Base-by-base conservation (phyloP, 2,329 filamentous ascomycete species). In the Cercospora sesami region DNA sequence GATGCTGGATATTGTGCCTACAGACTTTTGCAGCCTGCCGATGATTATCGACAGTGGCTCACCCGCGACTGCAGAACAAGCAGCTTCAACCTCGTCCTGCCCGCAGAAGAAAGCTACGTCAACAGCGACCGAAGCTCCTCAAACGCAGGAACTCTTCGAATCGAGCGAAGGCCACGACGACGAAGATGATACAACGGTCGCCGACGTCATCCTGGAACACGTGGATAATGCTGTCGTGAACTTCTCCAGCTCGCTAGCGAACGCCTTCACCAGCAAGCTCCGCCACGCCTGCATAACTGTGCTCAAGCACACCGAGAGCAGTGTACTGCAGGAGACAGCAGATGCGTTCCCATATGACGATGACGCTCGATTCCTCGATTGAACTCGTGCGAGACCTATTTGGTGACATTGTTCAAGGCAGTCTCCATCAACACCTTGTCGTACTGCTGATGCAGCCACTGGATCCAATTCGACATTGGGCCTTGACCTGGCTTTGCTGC, bases 381-480 rank as follows among this genome's bases (percentile, higher is more conserved):
- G 70, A 45, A 18, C 39, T 51, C 42, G 21, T 28, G n/a, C 31
- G 30, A 31, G 14, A n/a, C 30, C 33, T 51, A 65, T 31, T 53
- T 74, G 62, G 73, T 75, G 39, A 78, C 73, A 66, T 80, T 81
- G 71, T 76, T 72, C 48, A 85, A 71, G 1, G 83, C 85, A 59
- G 81, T 85, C 80, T 87, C 86, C 82, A 86, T 83, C 79, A 79
- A 82, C 51, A 87, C 71, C 78, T 87, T 87, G 18, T 84, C 83
- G 74, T 88, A 87, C 77, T 85, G 80, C 72, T 82, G 78, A 77
- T 88, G 86, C 72, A 83, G 70, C 80, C 83, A 86, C 61, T 81
- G 80, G 16, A 85, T 80, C 71, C 80, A 76, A 1, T 75, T 66
- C 10, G 81, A 80, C 82, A 87, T 84, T 0, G 84, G 83, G 21